Evolutionary conservation across 805 yeast genomes (phyloP).

Genomic region (Torulaspora microellipsoides): DNA sequence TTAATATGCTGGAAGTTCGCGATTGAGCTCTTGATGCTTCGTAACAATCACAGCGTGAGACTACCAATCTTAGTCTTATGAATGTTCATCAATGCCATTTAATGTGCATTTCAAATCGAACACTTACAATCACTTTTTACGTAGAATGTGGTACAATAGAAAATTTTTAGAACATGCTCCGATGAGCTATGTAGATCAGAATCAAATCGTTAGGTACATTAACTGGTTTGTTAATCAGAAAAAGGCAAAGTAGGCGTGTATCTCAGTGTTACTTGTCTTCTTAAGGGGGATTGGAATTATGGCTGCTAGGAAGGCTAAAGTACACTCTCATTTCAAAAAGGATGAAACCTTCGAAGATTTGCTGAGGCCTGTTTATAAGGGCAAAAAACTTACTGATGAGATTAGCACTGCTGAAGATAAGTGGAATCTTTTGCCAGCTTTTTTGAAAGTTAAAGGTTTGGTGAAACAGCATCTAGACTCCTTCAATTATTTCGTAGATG

Average conservation of each 20-base stretch:
- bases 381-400: conserved; percentile 81
- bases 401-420: conserved; percentile 91
- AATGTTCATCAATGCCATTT: too few species aligned
- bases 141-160: not conserved
- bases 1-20: too few species aligned
- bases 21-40: too few species aligned
- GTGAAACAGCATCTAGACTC: conserved; percentile 98
- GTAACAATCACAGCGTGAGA: too few species aligned
- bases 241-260: too few species aligned
- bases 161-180: not conserved
- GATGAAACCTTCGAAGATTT: conserved; percentile 73
- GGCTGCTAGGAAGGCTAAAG: conserved; percentile 7
- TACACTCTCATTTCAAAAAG: conserved; percentile 14
- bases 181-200: conserved; percentile 4
- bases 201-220: not conserved
- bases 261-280: not conserved
- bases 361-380: conserved; percentile 75
- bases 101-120: too few species aligned
- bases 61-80: too few species aligned
- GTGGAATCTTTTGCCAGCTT: conserved; percentile 96
- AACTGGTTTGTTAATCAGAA: too few species aligned
- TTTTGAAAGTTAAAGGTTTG: conserved; percentile 88
- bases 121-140: not conserved
- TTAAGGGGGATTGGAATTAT: conserved; percentile 1
- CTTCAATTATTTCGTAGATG: conserved; percentile 94